These are phyloP conservation scores for Litchi chinensis DNA, from an alignment of 345 rosid genomes.

Conservation along the genomic window DNA sequence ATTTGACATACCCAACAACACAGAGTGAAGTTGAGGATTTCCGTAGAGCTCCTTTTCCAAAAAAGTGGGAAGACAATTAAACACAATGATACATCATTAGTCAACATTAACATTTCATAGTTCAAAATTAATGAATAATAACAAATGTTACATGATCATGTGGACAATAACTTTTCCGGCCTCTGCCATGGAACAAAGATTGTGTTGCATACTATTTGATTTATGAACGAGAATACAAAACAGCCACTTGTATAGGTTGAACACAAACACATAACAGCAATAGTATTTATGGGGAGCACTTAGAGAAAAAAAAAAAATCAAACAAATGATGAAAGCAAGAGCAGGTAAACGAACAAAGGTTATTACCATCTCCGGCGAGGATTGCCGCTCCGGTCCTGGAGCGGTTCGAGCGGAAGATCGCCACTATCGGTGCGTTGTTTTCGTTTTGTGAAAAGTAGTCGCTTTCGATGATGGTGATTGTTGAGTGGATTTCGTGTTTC, in stretches of 20 bases:
- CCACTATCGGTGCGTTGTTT: slow-evolving; percentile 42
- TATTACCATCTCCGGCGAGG: no score
- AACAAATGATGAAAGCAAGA: no score
- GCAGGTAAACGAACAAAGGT: no score
- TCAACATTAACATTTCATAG: neutral
- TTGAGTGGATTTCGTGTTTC: neutral
- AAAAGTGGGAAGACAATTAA: slow-evolving; percentile 6
- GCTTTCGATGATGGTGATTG: neutral
- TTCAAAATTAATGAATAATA: neutral
- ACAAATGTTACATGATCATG: neutral
- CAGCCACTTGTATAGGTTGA: no score
- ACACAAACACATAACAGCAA: neutral
- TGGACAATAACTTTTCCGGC: neutral
- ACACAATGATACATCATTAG: neutral
- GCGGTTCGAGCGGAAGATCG: no score
- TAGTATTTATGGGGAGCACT: no score
- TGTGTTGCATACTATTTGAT: neutral
- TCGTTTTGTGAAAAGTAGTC: neutral
- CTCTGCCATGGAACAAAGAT: neutral
- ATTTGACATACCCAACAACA: slow-evolving; percentile 96
- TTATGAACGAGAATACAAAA: neutral
- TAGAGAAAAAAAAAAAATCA: slow-evolving; percentile 9
- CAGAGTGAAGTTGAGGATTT: slow-evolving; percentile 78
- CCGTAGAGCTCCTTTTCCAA: slow-evolving; percentile 82
- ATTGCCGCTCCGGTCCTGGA: no score